Base-by-base conservation (phyloP, 345 rosid species). In the Populus simonii region DNA sequence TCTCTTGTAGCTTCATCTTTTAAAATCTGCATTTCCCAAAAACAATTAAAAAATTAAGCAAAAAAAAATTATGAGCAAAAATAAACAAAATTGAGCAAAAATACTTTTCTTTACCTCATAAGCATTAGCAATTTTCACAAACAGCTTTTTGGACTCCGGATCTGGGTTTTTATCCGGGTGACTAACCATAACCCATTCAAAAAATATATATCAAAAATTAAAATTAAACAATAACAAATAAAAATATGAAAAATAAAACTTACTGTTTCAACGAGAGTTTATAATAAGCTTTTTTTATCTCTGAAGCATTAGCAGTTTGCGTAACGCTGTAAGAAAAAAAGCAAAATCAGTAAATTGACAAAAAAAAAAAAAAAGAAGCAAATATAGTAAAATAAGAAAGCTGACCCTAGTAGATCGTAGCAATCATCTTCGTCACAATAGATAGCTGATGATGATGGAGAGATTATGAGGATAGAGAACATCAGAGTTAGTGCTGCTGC, bases 341-440 rank as follows among this genome's bases (percentile, higher is more conserved):
- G 57, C 41, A 18, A 51, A 45, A 81, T 3, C 18, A 69, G 23
- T n/a, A 51, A 25, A 55, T 31, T 23, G 70, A 63, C 62, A 73
- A 73, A 59, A 79, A 27, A 9, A 22, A 43, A 66, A n/a, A 35
- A 20, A 10, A 5, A 68, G 2, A 18, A 12, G n/a, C 5, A 51
- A 18, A 22, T 31, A 25, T 20, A 31, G 17, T 66, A 12, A 65
- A 68, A 29, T 35, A 70, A 80, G 47, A 41, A 10, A 80, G 73
- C 84, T 68, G 87, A 93, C 98, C 91, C 93, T 47, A 96, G 89
- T 27, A 93, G 92, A 86, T 94, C 99, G 79, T 96, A 93, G 82
- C 99, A 96, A 85, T 96, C 97, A 83, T 93, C 98, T 67, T 92
- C 96, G 76, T 94, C 99, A 78, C 99, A 96, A 88, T 93, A 96